Evolutionary conservation across 2,329 filamentous ascomycete species (phyloP).

Genomic region (Diaporthe helianthi): DNA sequence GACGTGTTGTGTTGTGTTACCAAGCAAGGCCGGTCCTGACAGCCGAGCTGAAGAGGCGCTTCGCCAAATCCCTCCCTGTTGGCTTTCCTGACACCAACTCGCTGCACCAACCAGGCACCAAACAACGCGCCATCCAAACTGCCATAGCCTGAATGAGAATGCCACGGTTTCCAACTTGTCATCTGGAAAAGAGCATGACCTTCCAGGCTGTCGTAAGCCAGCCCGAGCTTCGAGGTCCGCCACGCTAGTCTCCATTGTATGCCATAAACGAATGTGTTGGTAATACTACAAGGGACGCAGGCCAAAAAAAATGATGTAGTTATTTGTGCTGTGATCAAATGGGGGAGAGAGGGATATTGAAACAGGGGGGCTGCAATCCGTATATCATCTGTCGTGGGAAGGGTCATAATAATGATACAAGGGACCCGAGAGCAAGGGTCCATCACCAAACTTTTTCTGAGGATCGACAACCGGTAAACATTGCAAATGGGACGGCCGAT

Average conservation of each 20-base stretch:
- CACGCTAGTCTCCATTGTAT: constrained; percentile 19
- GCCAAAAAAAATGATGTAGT: constrained; percentile 12
- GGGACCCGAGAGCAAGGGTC: constrained; percentile 11
- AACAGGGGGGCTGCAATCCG: constrained; percentile 28
- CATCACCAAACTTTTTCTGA: constrained; percentile 30
- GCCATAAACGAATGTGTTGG: constrained; percentile 24
- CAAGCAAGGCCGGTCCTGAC: not conserved
- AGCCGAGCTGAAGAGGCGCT: not conserved
- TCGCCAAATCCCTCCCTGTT: not conserved
- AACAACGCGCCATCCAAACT: not conserved
- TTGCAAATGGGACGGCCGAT: not conserved
- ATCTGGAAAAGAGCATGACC: not conserved
- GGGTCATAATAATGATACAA: constrained; percentile 32
- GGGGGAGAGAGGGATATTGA: constrained; percentile 8
- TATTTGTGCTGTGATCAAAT: constrained; percentile 20
- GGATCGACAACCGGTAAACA: constrained; percentile 16
- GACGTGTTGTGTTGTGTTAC: not conserved
- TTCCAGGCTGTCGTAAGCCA: not conserved
- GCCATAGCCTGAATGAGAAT: not conserved
- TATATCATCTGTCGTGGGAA: constrained; percentile 25
- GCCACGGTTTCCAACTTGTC: not conserved
- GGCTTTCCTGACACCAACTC: not conserved
- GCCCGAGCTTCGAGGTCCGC: not conserved
- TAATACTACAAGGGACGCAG: constrained; percentile 27
- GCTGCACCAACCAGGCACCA: not conserved